phyloP scores from a whole-genome alignment of 345 rosid species.

The Sonneratia caseolaris region DNA sequence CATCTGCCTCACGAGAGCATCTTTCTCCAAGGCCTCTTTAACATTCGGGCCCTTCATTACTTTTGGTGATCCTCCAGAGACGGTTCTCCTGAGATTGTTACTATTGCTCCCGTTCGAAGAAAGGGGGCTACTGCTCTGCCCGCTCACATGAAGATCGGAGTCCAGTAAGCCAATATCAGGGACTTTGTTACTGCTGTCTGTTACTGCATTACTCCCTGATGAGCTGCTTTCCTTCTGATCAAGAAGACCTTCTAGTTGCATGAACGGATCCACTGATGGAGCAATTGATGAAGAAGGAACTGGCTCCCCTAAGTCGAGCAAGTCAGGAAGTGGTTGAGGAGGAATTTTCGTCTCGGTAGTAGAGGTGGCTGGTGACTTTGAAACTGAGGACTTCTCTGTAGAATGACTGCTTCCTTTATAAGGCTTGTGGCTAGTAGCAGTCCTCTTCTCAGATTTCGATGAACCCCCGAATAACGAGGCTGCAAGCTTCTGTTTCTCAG shows the following conservation, averaged over 20 bases:
- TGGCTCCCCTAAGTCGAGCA: slow-evolving; percentile 83
- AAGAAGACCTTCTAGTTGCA: slow-evolving; percentile 73
- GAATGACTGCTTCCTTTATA: slow-evolving; percentile 1
- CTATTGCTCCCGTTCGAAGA: slow-evolving; percentile 11
- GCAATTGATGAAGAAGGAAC: slow-evolving; percentile 21
- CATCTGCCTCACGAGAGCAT: slow-evolving; percentile 86
- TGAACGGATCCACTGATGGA: slow-evolving; percentile 61
- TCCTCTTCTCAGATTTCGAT: slow-evolving; percentile 51
- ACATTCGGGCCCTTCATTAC: slow-evolving; percentile 53
- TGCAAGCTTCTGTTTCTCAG: slow-evolving; percentile 96
- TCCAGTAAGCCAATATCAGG: slow-evolving; percentile 11
- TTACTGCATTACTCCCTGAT: slow-evolving; percentile 11
- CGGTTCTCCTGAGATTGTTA: slow-evolving; percentile 13
- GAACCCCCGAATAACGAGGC: slow-evolving; percentile 89
- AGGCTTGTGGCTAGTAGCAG: slow-evolving; percentile 22
- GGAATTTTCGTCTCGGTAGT: slow-evolving; percentile 18
- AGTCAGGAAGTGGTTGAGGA: slow-evolving; percentile 52
- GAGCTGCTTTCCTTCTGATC: slow-evolving; percentile 29
- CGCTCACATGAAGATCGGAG: neutral
- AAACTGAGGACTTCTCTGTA: neutral
- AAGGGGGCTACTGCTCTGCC: neutral
- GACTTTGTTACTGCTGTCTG: slow-evolving; percentile 24
- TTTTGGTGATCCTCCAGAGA: slow-evolving; percentile 14
- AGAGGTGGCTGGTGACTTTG: neutral
- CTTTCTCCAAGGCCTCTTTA: slow-evolving; percentile 70